Evolutionary conservation across 495 filamentous ascomycete species (phyloP).

Genomic region (Penicillium diatomitis): DNA sequence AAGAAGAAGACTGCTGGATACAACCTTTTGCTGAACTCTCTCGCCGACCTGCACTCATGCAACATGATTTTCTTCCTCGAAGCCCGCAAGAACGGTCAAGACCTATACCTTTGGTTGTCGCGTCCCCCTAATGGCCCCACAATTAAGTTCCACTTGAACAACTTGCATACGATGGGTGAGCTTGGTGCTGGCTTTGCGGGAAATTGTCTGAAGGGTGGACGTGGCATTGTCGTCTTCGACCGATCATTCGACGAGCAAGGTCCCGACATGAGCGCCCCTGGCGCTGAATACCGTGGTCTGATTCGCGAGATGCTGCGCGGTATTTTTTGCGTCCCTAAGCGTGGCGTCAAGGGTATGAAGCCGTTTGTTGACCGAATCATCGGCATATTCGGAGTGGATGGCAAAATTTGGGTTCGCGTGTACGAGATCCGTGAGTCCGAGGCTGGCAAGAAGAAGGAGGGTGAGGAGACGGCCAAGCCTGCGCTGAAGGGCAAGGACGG

Average conservation of each 20-base stretch:
- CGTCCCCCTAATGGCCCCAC: constrained; percentile 94
- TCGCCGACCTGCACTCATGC: constrained; percentile 96
- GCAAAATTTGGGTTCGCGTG: constrained; percentile 92
- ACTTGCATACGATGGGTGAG: constrained; percentile 90
- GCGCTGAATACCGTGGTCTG: constrained; percentile 36
- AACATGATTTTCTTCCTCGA: constrained; percentile 98
- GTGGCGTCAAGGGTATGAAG: constrained; percentile 73
- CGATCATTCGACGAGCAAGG: constrained; percentile 64
- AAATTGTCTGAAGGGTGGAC: constrained; percentile 89
- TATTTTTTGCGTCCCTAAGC: constrained; percentile 86
- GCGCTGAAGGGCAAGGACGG: constrained; percentile 29
- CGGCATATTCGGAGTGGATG: constrained; percentile 83
- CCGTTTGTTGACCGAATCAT: constrained; percentile 95
- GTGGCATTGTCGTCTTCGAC: constrained; percentile 94
- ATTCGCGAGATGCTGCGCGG: constrained; percentile 72
- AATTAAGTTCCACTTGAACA: constrained; percentile 55
- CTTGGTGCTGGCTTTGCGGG: constrained; percentile 78
- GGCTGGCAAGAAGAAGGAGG: constrained; percentile 29
- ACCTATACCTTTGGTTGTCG: constrained; percentile 88
- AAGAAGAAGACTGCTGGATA: constrained; percentile 67
- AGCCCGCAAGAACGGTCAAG: constrained; percentile 79
- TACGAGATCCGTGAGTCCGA: constrained; percentile 90
- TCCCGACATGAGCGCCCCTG: constrained; percentile 32
- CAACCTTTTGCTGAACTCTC: constrained; percentile 85
- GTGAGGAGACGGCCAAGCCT: constrained; percentile 25